Evolutionary conservation across 1,139 yeast genomes (phyloP), one percentile per base, ranked within the genome.

Genomic region (Yamadazyma atmosphaerica): DNA sequence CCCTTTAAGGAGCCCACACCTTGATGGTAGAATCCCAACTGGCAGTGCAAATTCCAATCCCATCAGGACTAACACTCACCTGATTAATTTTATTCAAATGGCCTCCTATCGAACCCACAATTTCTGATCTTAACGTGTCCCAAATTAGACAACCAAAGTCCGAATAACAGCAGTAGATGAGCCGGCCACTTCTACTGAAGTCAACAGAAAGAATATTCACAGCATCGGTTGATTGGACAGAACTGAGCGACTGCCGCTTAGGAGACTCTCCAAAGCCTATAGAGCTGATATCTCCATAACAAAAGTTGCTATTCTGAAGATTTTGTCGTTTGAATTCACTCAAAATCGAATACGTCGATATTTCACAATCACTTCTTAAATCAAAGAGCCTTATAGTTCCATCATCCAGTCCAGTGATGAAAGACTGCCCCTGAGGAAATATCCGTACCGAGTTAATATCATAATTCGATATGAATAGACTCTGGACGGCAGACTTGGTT

Each of bases 391-490:
- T 72, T n/a, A 86, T 68, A 0, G 73, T 57, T 1, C 94, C 92
- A 55, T 87, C 95, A 51, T 88, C 97, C 31, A 87, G 76, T 1
- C 96, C 96, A 2, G 81, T 70, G 0, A 75, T 76, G 49, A 84
- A 76, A 0, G 87, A 72, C 24, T 70, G 62, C 2, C 89, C 90
- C 47, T 81, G 86, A 7, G 90, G 89, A 56, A 84, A 84, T 53
- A 80, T 78, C 46, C 76, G 71, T 6, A 86, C 65, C 18, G 82
- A 63, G 40, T 83, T 84, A 19, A 87, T 78, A 55, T 90, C 97
- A 36, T 75, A 74, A 31, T 72, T 70, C 25, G 87, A 78, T 1
- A 82, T 77, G 34, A 70, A 70, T 54, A 83, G 83, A 38, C 76
- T 79, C 49, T 83, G 84, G 4, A 66, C 74, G n/a, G 84, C 71